phyloP scores from a whole-genome alignment of 2,329 filamentous ascomycete genomes.

The Fusarium sp. region DNA sequence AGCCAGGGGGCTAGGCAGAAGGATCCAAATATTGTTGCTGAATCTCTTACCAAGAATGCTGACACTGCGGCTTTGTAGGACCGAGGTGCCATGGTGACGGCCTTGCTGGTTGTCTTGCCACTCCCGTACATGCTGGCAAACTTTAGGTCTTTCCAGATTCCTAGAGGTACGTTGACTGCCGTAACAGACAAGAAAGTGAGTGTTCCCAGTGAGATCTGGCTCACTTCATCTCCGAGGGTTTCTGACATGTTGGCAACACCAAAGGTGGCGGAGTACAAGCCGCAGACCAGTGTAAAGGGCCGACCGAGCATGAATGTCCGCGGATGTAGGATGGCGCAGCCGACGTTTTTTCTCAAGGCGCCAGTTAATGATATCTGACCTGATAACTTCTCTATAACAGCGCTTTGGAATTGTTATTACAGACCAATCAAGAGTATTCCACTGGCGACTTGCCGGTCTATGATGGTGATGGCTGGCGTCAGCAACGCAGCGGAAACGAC shows the following conservation, averaged over 20 bases:
- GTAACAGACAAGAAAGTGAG: neutral
- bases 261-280: conserved; percentile 42
- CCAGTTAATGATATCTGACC: neutral
- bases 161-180: neutral
- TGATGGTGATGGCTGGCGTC: neutral
- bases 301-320: conserved; percentile 28
- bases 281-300: conserved; percentile 39
- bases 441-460: neutral
- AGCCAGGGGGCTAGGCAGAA: neutral
- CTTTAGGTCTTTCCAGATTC: neutral
- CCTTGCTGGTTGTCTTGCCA: neutral
- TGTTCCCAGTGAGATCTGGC: neutral
- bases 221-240: conserved; percentile 31
- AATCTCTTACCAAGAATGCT: neutral
- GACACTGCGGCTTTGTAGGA: neutral
- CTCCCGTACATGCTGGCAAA: neutral
- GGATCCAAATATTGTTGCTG: neutral
- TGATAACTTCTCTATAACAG: neutral
- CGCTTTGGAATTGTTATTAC: neutral
- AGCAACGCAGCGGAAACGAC: neutral
- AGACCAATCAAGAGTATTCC: neutral
- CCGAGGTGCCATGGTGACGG: neutral
- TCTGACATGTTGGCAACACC: conserved; percentile 38
- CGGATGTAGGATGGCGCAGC: conserved; percentile 2
- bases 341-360: neutral